Evolutionary conservation across 345 rosid genomes (phyloP), one percentile per base, ranked within the genome.

Genomic region (Carallia pectinifolia): DNA sequence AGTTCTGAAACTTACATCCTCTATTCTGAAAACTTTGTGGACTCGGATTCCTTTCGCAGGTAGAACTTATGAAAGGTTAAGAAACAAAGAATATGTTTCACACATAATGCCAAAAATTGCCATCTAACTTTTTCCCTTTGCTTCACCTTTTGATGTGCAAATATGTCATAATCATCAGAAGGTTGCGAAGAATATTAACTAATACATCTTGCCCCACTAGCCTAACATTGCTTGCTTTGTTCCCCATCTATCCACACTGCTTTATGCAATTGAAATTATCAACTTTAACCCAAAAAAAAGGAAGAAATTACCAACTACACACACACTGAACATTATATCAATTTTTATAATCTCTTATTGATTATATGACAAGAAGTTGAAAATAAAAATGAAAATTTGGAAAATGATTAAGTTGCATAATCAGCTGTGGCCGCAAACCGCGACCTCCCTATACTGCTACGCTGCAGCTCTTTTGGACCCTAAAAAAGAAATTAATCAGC

Each of bases 11-110:
- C 71, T 72, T 66, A 61, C 36, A 65, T 27, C 61, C 17, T 59
- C 62, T 61, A 63, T 39, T 61, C 50, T 54, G 67, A 37, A 5
- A 12, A 19, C 74, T n/a, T 71, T 27, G 31, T 3, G 65, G 69
- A 50, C 37, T 65, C 48, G 60, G 73, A 62, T 67, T 68, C 64
- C 64, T 68, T 67, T 23, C 67, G n/a, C 56, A 27, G 8, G 53
- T 65, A 66, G 38, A 73, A 30, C 62, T 52, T 36, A 58, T 16
- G 27, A 38, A 10, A 8, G 3, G 30, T 16, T 19, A 62, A 40
- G 30, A 30, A 60, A 17, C 16, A 44, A 29, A 37, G 7, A 19
- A 31, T 40, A 64, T 52, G 60, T 27, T 72, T 55, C 61, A 59
- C 61, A 59, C 16, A 50, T 17, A 47, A 72, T 59, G 71, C 71